Percentiles rank a stretch among this genome's conserved stretches.
These are phyloP conservation scores for Suhomyces atakaporum DNA, from an alignment of 1,139 yeast species.

Conservation along the genomic window DNA sequence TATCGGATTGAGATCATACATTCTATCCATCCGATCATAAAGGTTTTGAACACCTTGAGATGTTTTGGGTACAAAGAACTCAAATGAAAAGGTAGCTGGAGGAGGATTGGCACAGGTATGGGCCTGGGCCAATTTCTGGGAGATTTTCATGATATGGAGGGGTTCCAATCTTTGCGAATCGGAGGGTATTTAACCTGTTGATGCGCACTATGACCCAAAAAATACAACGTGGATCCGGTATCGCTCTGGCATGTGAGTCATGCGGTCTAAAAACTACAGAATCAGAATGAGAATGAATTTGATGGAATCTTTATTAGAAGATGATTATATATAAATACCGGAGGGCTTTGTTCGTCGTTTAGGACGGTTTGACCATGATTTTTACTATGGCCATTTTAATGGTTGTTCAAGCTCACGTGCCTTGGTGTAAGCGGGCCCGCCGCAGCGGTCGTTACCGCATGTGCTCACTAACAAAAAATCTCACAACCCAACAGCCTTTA, in stretches of 20 bases:
- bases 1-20: conserved; percentile 90
- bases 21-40: conserved; percentile 96
- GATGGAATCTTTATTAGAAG: no score
- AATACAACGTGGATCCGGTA: conserved; percentile 11
- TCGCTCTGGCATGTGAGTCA: conserved; percentile 13
- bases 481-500: no score
- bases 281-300: no score
- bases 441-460: conserved; percentile 3
- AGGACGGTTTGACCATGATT: no score
- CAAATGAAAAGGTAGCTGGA: conserved; percentile 85
- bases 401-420: conserved; percentile 11
- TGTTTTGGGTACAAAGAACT: conserved; percentile 97
- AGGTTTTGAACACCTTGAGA: conserved; percentile 94
- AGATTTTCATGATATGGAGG: conserved; percentile 55
- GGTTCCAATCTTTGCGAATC: no score
- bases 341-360: no score
- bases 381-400: no score
- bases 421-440: conserved; percentile 13
- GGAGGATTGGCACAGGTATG: conserved; percentile 46
- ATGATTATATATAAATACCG: no score
- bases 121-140: conserved; percentile 53
- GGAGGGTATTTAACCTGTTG: not conserved
- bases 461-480: no score
- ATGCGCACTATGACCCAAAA: conserved; percentile 5
- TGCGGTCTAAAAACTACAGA: not conserved